These are phyloP conservation scores for Drechslerella coelobrocha DNA, from an alignment of 2,329 filamentous ascomycete genomes.

Conservation along the genomic window DNA sequence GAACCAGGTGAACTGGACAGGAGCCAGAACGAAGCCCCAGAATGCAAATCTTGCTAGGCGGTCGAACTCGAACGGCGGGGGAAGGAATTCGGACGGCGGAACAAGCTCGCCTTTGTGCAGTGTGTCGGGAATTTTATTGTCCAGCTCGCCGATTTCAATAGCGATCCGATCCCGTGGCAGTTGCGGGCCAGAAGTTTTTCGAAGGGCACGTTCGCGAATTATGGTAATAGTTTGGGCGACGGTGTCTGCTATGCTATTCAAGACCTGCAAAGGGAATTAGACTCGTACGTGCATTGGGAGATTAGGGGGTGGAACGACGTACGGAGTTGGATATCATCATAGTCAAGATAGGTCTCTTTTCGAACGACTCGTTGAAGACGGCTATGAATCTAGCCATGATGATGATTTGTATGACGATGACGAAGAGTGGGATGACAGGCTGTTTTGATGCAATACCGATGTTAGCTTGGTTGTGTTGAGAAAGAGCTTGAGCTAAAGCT, in stretches of 20 bases:
- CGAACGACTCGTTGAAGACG: conserved; percentile 94
- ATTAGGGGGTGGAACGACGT: conserved; percentile 57
- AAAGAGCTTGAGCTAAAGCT: conserved; percentile 1
- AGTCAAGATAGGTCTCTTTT: conserved; percentile 90
- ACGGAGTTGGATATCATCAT: conserved; percentile 99
- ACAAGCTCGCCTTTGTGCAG: conserved; percentile 70
- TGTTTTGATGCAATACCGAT: conserved; percentile 59
- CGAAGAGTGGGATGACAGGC: conserved; percentile 84
- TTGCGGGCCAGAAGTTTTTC: conserved; percentile 67
- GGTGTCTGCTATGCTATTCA: conserved; percentile 94
- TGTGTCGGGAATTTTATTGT: conserved; percentile 75
- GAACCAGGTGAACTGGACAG: conserved; percentile 96
- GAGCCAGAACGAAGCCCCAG: conserved; percentile 90
- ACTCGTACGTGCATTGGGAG: conserved; percentile 12
- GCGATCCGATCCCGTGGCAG: conserved; percentile 74
- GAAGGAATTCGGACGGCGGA: conserved; percentile 68
- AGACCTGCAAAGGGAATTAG: conserved; percentile 63
- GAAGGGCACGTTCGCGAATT: conserved; percentile 71
- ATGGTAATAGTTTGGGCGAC: conserved; percentile 92
- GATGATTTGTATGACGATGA: conserved; percentile 87
- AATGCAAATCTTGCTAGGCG: conserved; percentile 93
- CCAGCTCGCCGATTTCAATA: conserved; percentile 87
- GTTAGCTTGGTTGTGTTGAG: conserved; percentile 53
- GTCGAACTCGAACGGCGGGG: conserved; percentile 93
- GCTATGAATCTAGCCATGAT: conserved; percentile 80